phyloP scores from a whole-genome alignment of 2,329 filamentous ascomycete species.

The Talaromyces amestolkiae region DNA sequence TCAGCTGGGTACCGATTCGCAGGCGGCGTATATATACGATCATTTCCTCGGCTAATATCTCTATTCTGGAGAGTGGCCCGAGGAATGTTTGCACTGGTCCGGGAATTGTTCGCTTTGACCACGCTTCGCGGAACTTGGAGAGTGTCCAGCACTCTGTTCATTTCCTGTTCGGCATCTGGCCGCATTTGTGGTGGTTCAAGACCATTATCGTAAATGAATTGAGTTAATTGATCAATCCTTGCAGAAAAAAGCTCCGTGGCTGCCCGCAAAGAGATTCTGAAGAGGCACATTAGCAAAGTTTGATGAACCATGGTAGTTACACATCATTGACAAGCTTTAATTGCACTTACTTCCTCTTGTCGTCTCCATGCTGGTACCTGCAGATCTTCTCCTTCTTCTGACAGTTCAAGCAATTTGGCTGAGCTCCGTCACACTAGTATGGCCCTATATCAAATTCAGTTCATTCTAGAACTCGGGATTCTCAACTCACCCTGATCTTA shows the following conservation, averaged over 20 bases:
- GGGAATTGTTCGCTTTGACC: constrained; percentile 19
- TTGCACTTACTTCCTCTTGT: constrained; percentile 38
- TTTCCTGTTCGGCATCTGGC: constrained; percentile 36
- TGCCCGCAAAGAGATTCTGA: constrained; percentile 36
- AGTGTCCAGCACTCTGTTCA: constrained; percentile 40
- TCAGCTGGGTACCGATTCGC: not conserved
- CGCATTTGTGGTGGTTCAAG: constrained; percentile 41
- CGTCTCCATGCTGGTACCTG: constrained; percentile 41
- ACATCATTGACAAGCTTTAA: not conserved
- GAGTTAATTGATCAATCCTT: constrained; percentile 38
- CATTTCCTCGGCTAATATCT: not conserved
- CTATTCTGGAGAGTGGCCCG: not conserved
- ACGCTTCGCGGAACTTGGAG: constrained; percentile 33
- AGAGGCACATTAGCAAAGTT: not conserved
- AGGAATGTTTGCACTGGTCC: not conserved
- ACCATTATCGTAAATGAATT: constrained; percentile 44
- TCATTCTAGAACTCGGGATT: not conserved
- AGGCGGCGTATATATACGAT: not conserved
- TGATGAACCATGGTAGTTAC: not conserved
- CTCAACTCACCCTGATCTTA: constrained; percentile 42
- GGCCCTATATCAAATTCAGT: constrained; percentile 2
- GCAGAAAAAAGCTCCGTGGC: constrained; percentile 39
- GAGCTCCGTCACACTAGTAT: constrained; percentile 37
- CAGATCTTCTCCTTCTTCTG: constrained; percentile 39
- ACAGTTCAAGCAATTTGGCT: constrained; percentile 40